Conservation (phyloP, 2,329 filamentous ascomycete genomes). For the Xylaria polymorpha region DNA sequence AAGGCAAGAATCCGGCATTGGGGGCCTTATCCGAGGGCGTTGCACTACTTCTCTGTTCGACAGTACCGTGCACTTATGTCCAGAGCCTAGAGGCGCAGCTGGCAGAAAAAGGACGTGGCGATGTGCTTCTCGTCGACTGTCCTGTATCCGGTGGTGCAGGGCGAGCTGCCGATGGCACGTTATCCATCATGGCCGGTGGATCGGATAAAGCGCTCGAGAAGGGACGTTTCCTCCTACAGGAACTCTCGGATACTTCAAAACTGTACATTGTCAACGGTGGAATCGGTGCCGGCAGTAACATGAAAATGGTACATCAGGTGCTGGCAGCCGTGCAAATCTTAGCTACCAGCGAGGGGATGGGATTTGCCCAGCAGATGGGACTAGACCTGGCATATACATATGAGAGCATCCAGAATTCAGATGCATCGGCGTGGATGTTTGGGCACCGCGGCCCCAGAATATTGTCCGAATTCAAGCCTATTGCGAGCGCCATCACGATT, state of each 20-base stretch:
- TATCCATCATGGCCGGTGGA: conserved; percentile 80
- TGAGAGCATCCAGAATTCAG: conserved; percentile 58
- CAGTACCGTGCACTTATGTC: conserved; percentile 74
- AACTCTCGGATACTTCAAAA: conserved; percentile 71
- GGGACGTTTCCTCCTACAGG: conserved; percentile 68
- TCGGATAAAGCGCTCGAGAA: conserved; percentile 66
- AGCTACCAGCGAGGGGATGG: conserved; percentile 69
- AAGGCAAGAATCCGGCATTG: conserved; percentile 62
- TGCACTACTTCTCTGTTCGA: conserved; percentile 75
- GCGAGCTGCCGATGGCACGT: conserved; percentile 75
- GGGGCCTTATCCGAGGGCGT: conserved; percentile 66
- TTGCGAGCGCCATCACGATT: conserved; percentile 69
- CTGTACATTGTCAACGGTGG: conserved; percentile 71
- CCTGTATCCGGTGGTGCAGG: conserved; percentile 78
- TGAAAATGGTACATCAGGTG: conserved; percentile 74
- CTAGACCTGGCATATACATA: conserved; percentile 59
- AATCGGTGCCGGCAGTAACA: conserved; percentile 69
- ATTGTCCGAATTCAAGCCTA: conserved; percentile 63
- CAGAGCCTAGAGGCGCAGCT: conserved; percentile 69
- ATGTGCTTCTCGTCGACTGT: conserved; percentile 75
- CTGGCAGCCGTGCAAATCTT: conserved; percentile 72
- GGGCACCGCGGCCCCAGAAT: conserved; percentile 69
- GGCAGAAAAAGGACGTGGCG: conserved; percentile 64
- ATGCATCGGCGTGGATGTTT: conserved; percentile 71
- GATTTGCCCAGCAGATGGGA: conserved; percentile 67